phyloP scores from a whole-genome alignment of 2,329 filamentous ascomycete genomes.

The Metarhizium anisopliae region DNA sequence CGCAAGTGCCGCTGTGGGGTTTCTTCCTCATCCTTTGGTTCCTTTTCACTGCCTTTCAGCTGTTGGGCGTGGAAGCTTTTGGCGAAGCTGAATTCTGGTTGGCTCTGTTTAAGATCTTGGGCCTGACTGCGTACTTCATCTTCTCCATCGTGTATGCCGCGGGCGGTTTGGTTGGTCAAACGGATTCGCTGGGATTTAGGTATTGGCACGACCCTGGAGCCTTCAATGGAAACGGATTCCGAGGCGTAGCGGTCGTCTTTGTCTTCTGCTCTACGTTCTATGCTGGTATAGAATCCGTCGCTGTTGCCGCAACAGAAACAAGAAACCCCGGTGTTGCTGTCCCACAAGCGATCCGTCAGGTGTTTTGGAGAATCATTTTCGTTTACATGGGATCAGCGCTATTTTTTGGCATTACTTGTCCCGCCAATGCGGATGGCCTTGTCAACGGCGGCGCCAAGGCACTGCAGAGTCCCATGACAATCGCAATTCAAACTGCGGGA shows the following conservation, averaged over 20 bases:
- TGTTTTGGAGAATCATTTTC: slow-evolving; percentile 53
- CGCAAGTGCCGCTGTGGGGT: slow-evolving; percentile 52
- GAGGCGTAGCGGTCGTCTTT: slow-evolving; percentile 56
- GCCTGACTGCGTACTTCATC: slow-evolving; percentile 62
- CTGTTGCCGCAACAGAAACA: slow-evolving; percentile 55
- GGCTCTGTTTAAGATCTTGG: slow-evolving; percentile 61
- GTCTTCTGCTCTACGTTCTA: slow-evolving; percentile 64
- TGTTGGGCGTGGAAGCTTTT: slow-evolving; percentile 65
- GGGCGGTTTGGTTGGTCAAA: slow-evolving; percentile 53
- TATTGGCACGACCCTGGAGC: slow-evolving; percentile 67
- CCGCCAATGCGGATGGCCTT: slow-evolving; percentile 56
- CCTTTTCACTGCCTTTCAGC: slow-evolving; percentile 58
- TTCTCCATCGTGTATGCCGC: slow-evolving; percentile 65
- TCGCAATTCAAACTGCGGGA: slow-evolving; percentile 65
- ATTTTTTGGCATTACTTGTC: slow-evolving; percentile 67
- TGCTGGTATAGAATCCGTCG: slow-evolving; percentile 55
- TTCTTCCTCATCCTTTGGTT: slow-evolving; percentile 70
- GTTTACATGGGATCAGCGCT: slow-evolving; percentile 62
- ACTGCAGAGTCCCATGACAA: slow-evolving; percentile 63
- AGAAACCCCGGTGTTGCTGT: slow-evolving; percentile 48
- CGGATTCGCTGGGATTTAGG: slow-evolving; percentile 52
- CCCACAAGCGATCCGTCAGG: slow-evolving; percentile 49
- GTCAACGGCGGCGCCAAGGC: slow-evolving; percentile 53
- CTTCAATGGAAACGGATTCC: slow-evolving; percentile 57
- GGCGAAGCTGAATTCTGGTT: slow-evolving; percentile 78